Evolutionary conservation across 768 basidiomycete genomes (phyloP).

Genomic region (Heimioporus sp.): DNA sequence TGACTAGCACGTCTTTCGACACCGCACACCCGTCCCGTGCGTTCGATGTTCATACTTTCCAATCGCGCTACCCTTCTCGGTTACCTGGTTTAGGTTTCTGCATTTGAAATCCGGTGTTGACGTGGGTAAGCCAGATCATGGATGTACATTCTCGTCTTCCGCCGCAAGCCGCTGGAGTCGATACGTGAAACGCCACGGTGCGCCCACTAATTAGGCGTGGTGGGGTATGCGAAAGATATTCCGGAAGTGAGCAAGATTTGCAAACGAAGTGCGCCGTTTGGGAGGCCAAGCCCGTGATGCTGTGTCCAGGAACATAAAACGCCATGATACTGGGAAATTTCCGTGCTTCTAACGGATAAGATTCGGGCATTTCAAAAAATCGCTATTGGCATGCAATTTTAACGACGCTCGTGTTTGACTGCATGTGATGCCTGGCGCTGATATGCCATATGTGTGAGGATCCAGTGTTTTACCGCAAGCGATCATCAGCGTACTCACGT

Average conservation of each 20-base stretch:
- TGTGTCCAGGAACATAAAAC: not conserved
- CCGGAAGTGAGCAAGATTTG: not conserved
- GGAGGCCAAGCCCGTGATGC: not conserved
- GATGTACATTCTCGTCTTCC: not conserved
- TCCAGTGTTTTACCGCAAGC: not conserved
- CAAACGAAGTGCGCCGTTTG: not conserved
- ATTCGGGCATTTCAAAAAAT: not conserved
- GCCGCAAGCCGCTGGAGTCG: not conserved
- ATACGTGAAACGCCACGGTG: constrained; percentile 1
- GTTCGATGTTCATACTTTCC: not conserved
- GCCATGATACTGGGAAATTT: constrained; percentile 2
- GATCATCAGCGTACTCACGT: constrained; percentile 4
- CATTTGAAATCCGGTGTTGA: constrained; percentile 14
- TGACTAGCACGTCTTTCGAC: not conserved
- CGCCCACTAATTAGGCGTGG: not conserved
- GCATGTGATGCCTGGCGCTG: not conserved
- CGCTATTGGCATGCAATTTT: not conserved
- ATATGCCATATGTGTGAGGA: not conserved
- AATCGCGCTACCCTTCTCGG: not conserved
- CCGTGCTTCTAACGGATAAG: not conserved
- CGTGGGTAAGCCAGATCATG: not conserved
- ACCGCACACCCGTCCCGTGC: not conserved
- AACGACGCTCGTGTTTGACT: not conserved
- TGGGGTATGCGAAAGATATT: not conserved
- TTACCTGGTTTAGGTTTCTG: not conserved